Conservation (phyloP, 2,329 filamentous ascomycete genomes). For the Chaetomiaceae sp. region DNA sequence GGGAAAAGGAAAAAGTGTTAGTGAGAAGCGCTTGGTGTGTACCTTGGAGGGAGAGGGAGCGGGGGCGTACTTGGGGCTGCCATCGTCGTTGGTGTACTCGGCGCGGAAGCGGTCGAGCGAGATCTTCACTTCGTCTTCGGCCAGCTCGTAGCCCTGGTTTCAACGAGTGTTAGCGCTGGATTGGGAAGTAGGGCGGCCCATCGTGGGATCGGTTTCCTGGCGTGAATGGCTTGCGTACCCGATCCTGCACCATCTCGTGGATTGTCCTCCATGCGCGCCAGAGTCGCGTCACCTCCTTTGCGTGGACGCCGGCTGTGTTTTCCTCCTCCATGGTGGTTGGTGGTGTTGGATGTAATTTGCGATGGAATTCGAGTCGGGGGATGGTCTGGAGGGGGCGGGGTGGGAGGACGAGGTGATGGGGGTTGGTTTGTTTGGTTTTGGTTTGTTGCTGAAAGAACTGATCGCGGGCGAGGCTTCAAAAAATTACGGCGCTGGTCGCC, state of each 20-base stretch:
- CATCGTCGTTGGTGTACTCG: constrained; percentile 67
- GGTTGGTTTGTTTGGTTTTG: background rate
- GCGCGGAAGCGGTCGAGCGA: constrained; percentile 73
- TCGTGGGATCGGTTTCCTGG: no score
- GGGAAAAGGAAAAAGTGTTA: constrained; percentile 14
- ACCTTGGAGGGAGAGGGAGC: background rate
- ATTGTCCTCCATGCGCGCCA: constrained; percentile 94
- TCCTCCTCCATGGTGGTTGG: constrained; percentile 42
- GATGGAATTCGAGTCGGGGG: constrained; percentile 11
- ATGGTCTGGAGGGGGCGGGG: background rate
- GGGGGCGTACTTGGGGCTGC: constrained; percentile 65
- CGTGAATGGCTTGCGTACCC: constrained; percentile 52
- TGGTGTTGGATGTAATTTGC: no score
- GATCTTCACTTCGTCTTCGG: constrained; percentile 84
- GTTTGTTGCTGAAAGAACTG: background rate
- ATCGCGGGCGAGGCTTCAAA: background rate
- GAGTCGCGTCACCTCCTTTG: constrained; percentile 58
- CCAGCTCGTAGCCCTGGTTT: constrained; percentile 93
- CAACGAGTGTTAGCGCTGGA: background rate
- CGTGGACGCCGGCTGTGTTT: constrained; percentile 29
- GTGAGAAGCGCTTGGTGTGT: no score
- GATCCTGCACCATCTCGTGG: constrained; percentile 89
- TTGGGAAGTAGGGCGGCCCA: no score
- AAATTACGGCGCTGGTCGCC: background rate
- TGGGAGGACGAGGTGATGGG: background rate